A percentile compares a stretch with the other conserved stretches of the same genome.
Conservation (phyloP, 1,284 basidiomycete species). For the Bondarzewia mesenterica region DNA sequence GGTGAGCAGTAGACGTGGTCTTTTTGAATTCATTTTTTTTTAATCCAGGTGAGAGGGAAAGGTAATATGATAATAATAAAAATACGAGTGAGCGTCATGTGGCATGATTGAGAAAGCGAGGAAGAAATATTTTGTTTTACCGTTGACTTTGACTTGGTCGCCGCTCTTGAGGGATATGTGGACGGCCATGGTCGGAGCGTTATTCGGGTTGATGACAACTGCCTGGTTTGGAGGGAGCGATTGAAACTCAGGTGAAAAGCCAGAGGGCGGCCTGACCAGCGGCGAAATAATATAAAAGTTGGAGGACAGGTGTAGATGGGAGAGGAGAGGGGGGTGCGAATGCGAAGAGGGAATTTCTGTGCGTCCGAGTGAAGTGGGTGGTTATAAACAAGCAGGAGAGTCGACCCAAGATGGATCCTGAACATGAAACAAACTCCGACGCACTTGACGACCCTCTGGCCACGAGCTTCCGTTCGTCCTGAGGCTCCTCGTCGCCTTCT, state of each 20-base stretch:
- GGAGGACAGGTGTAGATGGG: slow-evolving; percentile 2
- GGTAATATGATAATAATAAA: slow-evolving; percentile 1
- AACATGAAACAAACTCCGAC: too few species aligned
- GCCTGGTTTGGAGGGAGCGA: too few species aligned
- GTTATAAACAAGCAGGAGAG: too few species aligned
- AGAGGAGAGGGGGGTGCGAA: not conserved
- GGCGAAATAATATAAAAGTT: not conserved
- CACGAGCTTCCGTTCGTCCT: too few species aligned
- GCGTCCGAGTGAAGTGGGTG: too few species aligned
- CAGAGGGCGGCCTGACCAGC: not conserved
- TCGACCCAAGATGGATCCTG: too few species aligned
- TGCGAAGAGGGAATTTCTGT: not conserved
- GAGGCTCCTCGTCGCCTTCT: too few species aligned
- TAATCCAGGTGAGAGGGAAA: not conserved
- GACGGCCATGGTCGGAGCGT: slow-evolving; percentile 25
- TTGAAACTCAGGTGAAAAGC: slow-evolving; percentile 4
- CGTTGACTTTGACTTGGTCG: slow-evolving; percentile 75
- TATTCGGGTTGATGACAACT: not conserved
- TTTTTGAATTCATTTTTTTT: too few species aligned
- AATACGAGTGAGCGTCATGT: not conserved
- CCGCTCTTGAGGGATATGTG: slow-evolving; percentile 61
- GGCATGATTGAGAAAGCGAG: not conserved
- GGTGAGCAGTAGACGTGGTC: slow-evolving; percentile 96
- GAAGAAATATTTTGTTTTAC: slow-evolving; percentile 35
- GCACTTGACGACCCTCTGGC: too few species aligned